Evolutionary conservation across 495 filamentous ascomycete species (phyloP), one percentile per base, ranked within the genome.

Genomic region (Rostrohypoxylon terebratum): DNA sequence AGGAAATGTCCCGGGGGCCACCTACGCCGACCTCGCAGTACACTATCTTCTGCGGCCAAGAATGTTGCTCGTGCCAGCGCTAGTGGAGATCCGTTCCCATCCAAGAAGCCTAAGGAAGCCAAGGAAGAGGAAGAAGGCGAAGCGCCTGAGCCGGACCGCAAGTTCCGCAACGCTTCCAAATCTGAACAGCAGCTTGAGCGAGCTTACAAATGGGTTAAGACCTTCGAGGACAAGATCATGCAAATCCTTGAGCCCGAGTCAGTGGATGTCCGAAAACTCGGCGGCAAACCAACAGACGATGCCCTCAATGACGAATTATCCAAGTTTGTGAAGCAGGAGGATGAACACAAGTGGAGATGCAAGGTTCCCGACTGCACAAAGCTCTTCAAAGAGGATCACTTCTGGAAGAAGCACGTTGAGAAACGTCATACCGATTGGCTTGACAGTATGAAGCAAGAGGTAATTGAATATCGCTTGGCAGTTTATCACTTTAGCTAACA

Each of bases 181-280:
- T 87, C 89, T 0, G 94, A 97, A 73, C 91, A 95, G 74, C 96
- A 98, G 81, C 87, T 98, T 33, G 91, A 93, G 76, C 89, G 96
- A 47, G 96, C 96, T 0, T 97, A 94, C 83, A 99, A 99, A 73
- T 98, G 96, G 96, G 97, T 98, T n/a, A 95, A 91, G 81, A 97
- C 94, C 0, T 99, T 97, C 75, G 96, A 99, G 77, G 96, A 99
- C 71, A 99, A 98, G 83, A 85, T 98, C 59, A 83, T 93, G 77
- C 93, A 96, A 77, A 91, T 97, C 44, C 84, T 99, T 18, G 94
- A 98, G 75, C 95, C 95, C 5, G 92, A 97, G 28, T 89, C 88
- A 62, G 93, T 92, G 40, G 93, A 97, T 74, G 82, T 98, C 55
- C 82, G 83, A 51, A 98, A 97, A 80, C 87, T 99, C 23, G 96